Percentiles rank a stretch among this genome's conserved stretches.
These are phyloP conservation scores for Boletales sp. DNA, from an alignment of 768 basidiomycete genomes.

Conservation along the genomic window DNA sequence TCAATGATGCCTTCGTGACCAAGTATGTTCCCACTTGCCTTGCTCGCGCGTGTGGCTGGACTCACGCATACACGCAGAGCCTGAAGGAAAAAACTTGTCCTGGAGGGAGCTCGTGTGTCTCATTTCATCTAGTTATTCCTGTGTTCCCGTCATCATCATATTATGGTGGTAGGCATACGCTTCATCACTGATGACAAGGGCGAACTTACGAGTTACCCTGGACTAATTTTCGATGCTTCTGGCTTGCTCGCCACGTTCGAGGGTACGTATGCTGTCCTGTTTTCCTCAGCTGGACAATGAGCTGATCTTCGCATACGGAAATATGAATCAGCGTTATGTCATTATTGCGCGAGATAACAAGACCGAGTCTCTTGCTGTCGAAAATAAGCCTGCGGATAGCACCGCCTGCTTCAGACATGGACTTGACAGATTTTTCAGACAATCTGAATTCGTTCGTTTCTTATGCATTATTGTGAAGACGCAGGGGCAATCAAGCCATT, in stretches of 20 bases:
- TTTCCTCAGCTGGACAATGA: not conserved
- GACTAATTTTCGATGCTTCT: constrained; percentile 61
- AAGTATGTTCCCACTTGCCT: constrained; percentile 28
- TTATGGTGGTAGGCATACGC: constrained; percentile 38
- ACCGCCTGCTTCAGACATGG: constrained; percentile 48
- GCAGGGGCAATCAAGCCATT: too few species aligned
- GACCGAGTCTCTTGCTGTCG: constrained; percentile 51
- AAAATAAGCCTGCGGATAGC: constrained; percentile 43
- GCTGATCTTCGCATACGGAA: not conserved
- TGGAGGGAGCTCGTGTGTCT: constrained; percentile 49
- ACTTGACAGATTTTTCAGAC: constrained; percentile 35
- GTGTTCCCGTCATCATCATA: not conserved
- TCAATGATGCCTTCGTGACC: constrained; percentile 78
- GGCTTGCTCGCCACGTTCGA: constrained; percentile 60
- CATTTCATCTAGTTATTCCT: not conserved
- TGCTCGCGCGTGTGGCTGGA: constrained; percentile 1
- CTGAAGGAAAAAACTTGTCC: constrained; percentile 62
- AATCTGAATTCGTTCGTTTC: too few species aligned
- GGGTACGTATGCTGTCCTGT: constrained; percentile 35
- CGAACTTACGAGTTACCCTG: constrained; percentile 48
- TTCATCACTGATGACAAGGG: constrained; percentile 73
- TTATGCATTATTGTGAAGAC: too few species aligned
- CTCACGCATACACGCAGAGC: constrained; percentile 39
- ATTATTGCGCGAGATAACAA: constrained; percentile 57
- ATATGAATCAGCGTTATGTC: constrained; percentile 48